Evolutionary conservation across 2,329 filamentous ascomycete genomes (phyloP), one percentile per base, ranked within the genome.

Genomic region (Drechslera avenae): DNA sequence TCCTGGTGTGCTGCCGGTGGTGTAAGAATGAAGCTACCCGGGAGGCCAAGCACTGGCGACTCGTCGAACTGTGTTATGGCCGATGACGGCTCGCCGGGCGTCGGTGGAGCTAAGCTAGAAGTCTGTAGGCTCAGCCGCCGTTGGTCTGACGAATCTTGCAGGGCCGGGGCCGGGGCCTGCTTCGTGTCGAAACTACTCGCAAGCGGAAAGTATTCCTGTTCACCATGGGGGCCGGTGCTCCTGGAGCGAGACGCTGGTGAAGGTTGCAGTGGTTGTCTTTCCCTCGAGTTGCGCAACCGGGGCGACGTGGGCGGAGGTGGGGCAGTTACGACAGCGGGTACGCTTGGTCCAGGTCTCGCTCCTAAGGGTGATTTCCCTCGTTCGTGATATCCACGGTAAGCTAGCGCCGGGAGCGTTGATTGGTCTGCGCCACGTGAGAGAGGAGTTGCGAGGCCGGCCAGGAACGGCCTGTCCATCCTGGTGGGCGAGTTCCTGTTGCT

Each of bases 31-130:
- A 66, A 88, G 85, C 62, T 81, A 8, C 86, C 86, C 4, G 86
- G 86, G 52, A 89, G 81, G 5, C 84, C 86, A 13, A 90, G 73
- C 2, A 84, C 84, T 7, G 87, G 87, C 21, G 87, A 89, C 62
- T 88, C 86, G 47, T 79, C 76, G 39, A 79, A 76, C 37, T 76
- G 73, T 2, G 76, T 78, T 12, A 66, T 62, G 14, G 70, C 71
- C 19, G 74, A 76, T 40, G 59, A 37, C 3, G 68, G 60, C 26
- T 68, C 69, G 14, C 59, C 60, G 17, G 67, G 57, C n/a, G 67
- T 57, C 14, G 71, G 67, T 14, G 59, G 19, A n/a, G 68, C 32
- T 13, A 71, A 34, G 30, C 50, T 59, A 9, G 61, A 60, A 5
- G 68, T 73, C 21, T 67, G 57, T 36, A 72, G 52, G 44, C 56